Evolutionary conservation across 202 grass and related monocot species (phyloP).

Genomic region (Musa balbisiana): DNA sequence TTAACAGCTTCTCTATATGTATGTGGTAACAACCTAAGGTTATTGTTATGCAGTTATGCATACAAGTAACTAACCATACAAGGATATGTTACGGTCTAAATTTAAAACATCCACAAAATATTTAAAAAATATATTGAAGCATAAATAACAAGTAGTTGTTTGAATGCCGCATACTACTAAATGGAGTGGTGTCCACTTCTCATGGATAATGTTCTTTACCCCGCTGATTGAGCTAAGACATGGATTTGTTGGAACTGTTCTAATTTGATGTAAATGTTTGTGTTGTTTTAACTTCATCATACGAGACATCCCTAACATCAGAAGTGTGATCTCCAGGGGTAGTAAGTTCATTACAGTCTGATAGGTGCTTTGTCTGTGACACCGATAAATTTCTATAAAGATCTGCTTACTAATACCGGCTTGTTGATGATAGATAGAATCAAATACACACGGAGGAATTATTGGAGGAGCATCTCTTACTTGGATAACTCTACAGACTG

Average conservation of each 20-base stretch:
- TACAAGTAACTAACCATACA: no score
- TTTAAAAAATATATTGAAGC: no score
- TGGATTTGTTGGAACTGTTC: constrained; percentile 34
- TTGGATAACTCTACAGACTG: constrained; percentile 16
- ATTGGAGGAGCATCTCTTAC: constrained; percentile 42
- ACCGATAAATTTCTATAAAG: background rate
- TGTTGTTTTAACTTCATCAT: constrained; percentile 12
- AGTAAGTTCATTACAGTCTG: no score
- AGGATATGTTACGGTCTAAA: no score
- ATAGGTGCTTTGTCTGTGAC: constrained; percentile 40
- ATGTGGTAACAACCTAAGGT: no score
- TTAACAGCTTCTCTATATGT: no score
- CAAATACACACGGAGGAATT: constrained; percentile 70
- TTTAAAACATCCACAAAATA: no score
- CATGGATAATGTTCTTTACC: constrained; percentile 34
- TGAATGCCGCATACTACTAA: no score
- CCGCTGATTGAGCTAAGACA: constrained; percentile 60
- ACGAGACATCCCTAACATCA: constrained; percentile 24
- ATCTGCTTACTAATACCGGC: background rate
- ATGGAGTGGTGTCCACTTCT: constrained; percentile 67
- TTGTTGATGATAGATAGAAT: constrained; percentile 53
- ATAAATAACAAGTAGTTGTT: no score
- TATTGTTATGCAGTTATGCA: no score
- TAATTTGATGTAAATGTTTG: constrained; percentile 2
- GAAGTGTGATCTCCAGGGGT: constrained; percentile 20